A percentile compares a stretch with the other conserved stretches of the same genome.
Evolutionary conservation across 106 monocot species (phyloP).

Genomic region (Allium fistulosum): DNA sequence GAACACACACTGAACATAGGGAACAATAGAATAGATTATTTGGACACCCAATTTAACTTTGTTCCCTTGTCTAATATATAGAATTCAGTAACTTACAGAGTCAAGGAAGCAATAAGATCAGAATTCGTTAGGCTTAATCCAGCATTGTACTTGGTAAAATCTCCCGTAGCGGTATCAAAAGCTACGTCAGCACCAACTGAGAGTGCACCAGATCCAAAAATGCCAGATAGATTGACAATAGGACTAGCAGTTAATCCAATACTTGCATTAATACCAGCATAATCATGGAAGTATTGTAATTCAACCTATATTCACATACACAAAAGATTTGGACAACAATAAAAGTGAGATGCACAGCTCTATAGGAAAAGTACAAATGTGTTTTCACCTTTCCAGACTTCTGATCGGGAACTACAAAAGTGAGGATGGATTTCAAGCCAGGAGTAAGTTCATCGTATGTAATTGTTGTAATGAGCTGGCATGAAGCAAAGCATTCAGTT

Average conservation of each 20-base stretch:
- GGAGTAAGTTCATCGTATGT: slow-evolving; percentile 57
- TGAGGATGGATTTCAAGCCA: slow-evolving; percentile 55
- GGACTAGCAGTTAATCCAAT: slow-evolving; percentile 64
- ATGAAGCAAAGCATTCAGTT: background rate
- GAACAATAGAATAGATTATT: too few species aligned
- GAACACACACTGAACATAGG: too few species aligned
- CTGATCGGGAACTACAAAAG: slow-evolving; percentile 79
- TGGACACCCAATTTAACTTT: background rate
- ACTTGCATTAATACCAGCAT: slow-evolving; percentile 56
- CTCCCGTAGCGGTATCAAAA: slow-evolving; percentile 72
- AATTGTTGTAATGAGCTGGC: slow-evolving; percentile 38
- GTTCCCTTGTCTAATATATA: too few species aligned
- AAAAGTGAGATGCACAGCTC: too few species aligned
- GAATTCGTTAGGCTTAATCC: slow-evolving; percentile 52
- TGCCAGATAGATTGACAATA: slow-evolving; percentile 53
- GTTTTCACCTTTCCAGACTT: slow-evolving; percentile 75
- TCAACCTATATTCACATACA: slow-evolving; percentile 34
- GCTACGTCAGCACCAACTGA: slow-evolving; percentile 69
- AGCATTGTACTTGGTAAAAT: slow-evolving; percentile 84
- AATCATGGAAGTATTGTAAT: slow-evolving; percentile 67
- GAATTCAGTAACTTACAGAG: slow-evolving; percentile 42
- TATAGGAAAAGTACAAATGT: background rate
- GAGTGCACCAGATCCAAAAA: slow-evolving; percentile 36
- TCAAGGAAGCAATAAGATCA: slow-evolving; percentile 66
- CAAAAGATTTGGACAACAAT: background rate